Base-by-base conservation (phyloP, 768 basidiomycete genomes). In the Lactarius vividus region DNA sequence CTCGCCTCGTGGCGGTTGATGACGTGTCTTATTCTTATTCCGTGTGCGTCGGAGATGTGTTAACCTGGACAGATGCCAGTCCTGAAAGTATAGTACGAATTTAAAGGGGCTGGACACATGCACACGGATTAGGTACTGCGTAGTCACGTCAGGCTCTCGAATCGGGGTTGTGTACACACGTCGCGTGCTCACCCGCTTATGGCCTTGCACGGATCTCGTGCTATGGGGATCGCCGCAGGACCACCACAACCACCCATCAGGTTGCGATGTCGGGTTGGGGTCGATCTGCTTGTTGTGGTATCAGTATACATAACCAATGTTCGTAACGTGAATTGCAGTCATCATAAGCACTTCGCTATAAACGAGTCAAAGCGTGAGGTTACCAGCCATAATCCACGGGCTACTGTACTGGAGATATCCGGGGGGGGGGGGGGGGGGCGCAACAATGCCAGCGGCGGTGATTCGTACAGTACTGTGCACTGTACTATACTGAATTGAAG, bases 41-140 rank as follows among this genome's bases (percentile, higher is more conserved):
- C 61, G 62, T 26, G 62, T 59, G 37, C 52, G 42, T 63, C 62
- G 61, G 62, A 67, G 33, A 37, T 18, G 9, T 42, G 49, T 33
- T 23, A 37, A 31, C 8, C 20, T 62, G 10, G 23, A 23, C 39
- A 9, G 33, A 40, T 9, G 29, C 35, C 26, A 56, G n/a, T 11
- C 18, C 37, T 44, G 57, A 10, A 42, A 52, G 49, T 16, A 58
- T 13, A 52, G 49, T 16, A 58, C 20, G 10, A 9, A 28, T 31
- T 40, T 28, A 56, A 61, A 39, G 55, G 33, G n/a, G 54, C 3
- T 16, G 54, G 8, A 20, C 54, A 10, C 42, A 20, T n/a, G 10
- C 44, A 46, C 9, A 46, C 10, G 9, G 16, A 46, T 46, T 20
- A 49, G 46, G 46, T 26, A 49, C 23, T 23, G 46, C 46, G 11